Percentiles rank a stretch among this genome's conserved stretches.
These are phyloP conservation scores for Penicillium parvum DNA, from an alignment of 495 filamentous ascomycete genomes.

Conservation along the genomic window DNA sequence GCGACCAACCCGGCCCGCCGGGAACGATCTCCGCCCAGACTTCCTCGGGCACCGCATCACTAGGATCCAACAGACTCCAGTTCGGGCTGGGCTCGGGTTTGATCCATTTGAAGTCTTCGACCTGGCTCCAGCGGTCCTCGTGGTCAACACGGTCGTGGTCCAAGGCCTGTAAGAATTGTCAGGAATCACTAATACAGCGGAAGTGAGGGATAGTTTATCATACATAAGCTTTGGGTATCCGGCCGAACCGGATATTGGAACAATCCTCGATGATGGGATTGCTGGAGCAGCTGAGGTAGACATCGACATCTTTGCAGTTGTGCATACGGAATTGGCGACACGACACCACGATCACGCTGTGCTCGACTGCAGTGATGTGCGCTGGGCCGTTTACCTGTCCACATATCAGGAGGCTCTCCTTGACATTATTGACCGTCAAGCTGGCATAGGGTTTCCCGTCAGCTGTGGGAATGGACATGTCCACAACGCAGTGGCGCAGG, in stretches of 20 bases:
- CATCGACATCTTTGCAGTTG: slow-evolving; percentile 67
- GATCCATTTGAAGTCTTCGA: slow-evolving; percentile 98
- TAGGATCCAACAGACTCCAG: slow-evolving; percentile 66
- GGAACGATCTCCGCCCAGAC: slow-evolving; percentile 70
- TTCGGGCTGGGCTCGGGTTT: slow-evolving; percentile 82
- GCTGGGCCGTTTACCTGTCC: slow-evolving; percentile 73
- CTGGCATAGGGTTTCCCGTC: slow-evolving; percentile 65
- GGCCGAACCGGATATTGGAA: slow-evolving; percentile 69
- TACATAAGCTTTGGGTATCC: slow-evolving; percentile 65
- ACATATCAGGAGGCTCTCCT: slow-evolving; percentile 64
- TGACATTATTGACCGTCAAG: slow-evolving; percentile 66
- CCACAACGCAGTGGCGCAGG: slow-evolving; percentile 69
- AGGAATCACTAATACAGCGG: background rate
- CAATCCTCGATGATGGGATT: slow-evolving; percentile 95
- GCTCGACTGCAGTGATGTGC: slow-evolving; percentile 71
- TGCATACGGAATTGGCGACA: slow-evolving; percentile 90
- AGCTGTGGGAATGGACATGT: slow-evolving; percentile 66
- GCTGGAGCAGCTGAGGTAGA: slow-evolving; percentile 78
- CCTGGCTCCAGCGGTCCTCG: slow-evolving; percentile 74
- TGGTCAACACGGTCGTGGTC: slow-evolving; percentile 34
- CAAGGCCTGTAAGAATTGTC: slow-evolving; percentile 25
- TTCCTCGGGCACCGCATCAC: slow-evolving; percentile 54
- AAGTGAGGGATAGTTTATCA: slow-evolving; percentile 24
- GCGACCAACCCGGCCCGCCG: slow-evolving; percentile 55
- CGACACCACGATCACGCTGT: slow-evolving; percentile 69